phyloP scores from a whole-genome alignment of 768 basidiomycete species.

The Ramaria sp. region DNA sequence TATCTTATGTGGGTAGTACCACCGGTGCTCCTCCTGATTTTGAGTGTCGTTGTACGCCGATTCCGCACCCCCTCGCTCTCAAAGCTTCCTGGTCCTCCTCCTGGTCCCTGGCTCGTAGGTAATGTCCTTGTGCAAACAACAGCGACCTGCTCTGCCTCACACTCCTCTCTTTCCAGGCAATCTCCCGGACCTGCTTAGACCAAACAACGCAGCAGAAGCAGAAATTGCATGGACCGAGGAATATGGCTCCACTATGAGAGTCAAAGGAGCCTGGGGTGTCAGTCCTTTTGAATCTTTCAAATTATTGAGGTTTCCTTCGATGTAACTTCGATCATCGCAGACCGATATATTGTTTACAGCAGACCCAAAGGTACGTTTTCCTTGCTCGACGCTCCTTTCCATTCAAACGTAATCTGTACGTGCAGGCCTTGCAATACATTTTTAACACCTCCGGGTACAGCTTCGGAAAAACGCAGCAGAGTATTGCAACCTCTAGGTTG shows the following conservation, averaged over 20 bases:
- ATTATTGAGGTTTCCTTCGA: neutral
- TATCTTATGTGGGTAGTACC: no score
- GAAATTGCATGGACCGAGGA: slow-evolving; percentile 2
- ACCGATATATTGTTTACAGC: neutral
- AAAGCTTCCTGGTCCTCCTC: no score
- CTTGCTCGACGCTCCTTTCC: no score
- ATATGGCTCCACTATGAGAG: neutral
- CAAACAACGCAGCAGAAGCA: neutral
- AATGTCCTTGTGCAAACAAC: no score
- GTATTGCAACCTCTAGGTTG: slow-evolving; percentile 33
- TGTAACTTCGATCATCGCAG: neutral
- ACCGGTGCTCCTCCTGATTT: no score
- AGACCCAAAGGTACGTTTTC: neutral
- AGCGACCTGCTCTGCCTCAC: no score
- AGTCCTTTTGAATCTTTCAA: neutral
- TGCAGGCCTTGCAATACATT: slow-evolving; percentile 17
- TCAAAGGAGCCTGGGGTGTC: slow-evolving; percentile 1
- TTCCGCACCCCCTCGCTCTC: no score
- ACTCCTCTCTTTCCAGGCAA: no score
- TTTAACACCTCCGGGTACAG: slow-evolving; percentile 19
- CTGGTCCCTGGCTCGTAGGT: no score
- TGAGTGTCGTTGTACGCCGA: no score
- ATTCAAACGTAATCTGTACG: neutral
- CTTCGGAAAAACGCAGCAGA: slow-evolving; percentile 14
- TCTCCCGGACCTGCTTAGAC: neutral